A percentile compares a stretch with the other conserved stretches of the same genome.
These are phyloP conservation scores for Tetrastigma voinierianum DNA, from an alignment of 164 flowering plant species.

Conservation along the genomic window DNA sequence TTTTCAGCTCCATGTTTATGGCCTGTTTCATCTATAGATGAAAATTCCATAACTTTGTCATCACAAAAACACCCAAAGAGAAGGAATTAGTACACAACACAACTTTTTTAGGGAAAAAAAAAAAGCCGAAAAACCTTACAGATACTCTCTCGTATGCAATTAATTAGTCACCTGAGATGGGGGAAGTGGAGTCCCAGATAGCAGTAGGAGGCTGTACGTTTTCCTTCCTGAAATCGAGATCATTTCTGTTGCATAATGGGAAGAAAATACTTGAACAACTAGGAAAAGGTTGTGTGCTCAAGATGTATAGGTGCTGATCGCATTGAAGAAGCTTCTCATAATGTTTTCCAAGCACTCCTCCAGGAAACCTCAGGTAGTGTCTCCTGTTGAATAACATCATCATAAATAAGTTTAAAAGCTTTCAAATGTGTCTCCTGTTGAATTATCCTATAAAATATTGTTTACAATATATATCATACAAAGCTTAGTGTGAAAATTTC, in stretches of 20 bases:
- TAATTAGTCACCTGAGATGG: neutral
- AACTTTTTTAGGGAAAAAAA: too few species aligned
- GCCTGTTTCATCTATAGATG: neutral
- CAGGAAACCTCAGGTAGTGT: conserved; percentile 38
- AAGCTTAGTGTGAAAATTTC: too few species aligned
- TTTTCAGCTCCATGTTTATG: neutral
- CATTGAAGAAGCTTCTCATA: conserved; percentile 39
- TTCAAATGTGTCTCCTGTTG: too few species aligned
- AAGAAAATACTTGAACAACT: conserved; percentile 25
- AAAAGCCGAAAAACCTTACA: too few species aligned
- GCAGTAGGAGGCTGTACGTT: neutral
- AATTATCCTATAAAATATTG: too few species aligned
- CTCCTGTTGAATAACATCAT: conserved; percentile 27
- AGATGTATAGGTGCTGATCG: conserved; percentile 22
- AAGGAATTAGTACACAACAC: neutral
- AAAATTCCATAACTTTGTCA: neutral
- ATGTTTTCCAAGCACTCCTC: conserved; percentile 41
- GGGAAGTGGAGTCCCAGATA: neutral
- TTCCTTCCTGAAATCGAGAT: neutral
- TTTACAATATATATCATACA: too few species aligned
- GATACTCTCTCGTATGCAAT: neutral
- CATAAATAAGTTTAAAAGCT: neutral
- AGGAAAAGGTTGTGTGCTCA: conserved; percentile 39
- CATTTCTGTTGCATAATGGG: neutral
- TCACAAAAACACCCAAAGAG: neutral